phyloP scores from a whole-genome alignment of 208 protist genomes.

The Trichomonas gallinae region DNA sequence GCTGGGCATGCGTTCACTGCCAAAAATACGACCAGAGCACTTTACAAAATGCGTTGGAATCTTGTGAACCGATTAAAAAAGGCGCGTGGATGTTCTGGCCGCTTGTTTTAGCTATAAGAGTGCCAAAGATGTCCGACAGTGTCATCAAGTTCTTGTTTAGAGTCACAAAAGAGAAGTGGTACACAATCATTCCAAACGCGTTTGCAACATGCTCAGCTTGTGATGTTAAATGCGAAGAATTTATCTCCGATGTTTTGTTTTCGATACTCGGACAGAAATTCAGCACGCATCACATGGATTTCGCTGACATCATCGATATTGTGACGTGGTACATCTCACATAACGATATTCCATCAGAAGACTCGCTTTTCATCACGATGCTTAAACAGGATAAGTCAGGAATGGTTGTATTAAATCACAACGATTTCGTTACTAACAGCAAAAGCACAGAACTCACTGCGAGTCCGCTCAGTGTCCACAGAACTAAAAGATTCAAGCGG shows the following conservation, averaged over 20 bases:
- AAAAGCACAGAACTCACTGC: not conserved
- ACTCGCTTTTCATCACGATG: not conserved
- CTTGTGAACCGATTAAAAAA: not conserved
- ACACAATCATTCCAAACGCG: not conserved
- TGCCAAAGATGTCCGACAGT: not conserved
- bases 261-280: not conserved
- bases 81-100: not conserved
- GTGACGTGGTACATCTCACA: not conserved
- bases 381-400: not conserved
- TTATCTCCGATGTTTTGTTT: not conserved
- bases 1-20: not conserved
- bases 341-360: not conserved
- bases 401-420: not conserved
- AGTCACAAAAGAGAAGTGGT: not conserved
- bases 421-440: not conserved
- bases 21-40: not conserved
- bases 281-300: not conserved
- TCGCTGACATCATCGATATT: not conserved
- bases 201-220: not conserved
- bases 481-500: not conserved
- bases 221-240: not conserved
- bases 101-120: not conserved
- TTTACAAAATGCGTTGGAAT: not conserved
- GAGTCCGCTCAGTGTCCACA: not conserved
- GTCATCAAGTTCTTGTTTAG: not conserved